phyloP scores from a whole-genome alignment of 2,329 filamentous ascomycete species.

The Alternaria gansuensis region DNA sequence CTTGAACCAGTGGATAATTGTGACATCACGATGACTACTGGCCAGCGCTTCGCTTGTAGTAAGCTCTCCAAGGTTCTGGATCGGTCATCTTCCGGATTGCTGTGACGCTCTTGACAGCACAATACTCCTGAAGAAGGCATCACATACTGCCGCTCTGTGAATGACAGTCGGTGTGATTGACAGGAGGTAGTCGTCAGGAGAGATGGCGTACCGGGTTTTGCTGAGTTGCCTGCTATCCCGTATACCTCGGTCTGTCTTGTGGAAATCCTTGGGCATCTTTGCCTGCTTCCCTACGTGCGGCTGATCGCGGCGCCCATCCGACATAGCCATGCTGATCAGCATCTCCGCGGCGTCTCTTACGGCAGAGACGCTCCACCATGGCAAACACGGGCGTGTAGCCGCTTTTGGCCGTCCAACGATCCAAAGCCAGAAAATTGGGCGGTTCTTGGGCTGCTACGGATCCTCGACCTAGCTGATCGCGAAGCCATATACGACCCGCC shows the following conservation, averaged over 20 bases:
- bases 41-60: not conserved
- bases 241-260: constrained; percentile 1
- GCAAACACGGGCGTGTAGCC: constrained; percentile 6
- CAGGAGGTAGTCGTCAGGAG: constrained; percentile 2
- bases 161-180: not conserved
- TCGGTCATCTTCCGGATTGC: not conserved
- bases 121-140: not conserved
- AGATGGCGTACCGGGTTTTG: not conserved
- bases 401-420: constrained; percentile 9
- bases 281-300: not conserved
- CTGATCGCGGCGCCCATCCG: not conserved
- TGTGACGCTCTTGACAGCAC: not conserved
- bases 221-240: not conserved
- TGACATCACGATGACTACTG: not conserved
- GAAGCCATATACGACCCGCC: not conserved
- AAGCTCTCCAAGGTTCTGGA: not conserved
- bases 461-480: constrained; percentile 6
- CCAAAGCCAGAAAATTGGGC: not conserved
- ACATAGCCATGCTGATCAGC: constrained; percentile 6
- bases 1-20: not conserved
- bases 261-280: not conserved
- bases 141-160: not conserved
- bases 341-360: constrained; percentile 5
- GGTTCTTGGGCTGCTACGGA: not conserved
- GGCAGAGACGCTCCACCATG: constrained; percentile 4